Conservation (phyloP, 2,329 filamentous ascomycete species). For the Onygenales sp. region DNA sequence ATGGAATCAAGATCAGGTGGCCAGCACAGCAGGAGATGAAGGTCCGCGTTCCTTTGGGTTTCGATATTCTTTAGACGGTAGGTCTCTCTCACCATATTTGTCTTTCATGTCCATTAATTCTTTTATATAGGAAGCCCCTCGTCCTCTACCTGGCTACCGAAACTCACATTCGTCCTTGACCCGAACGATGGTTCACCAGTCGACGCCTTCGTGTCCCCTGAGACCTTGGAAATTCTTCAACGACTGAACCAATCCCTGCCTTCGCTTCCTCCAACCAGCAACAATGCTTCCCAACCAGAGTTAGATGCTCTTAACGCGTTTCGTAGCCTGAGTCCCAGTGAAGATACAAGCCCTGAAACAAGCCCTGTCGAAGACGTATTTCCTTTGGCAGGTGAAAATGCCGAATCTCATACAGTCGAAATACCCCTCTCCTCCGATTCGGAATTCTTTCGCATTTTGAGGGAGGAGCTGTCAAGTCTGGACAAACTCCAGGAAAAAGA, state of each 20-base stretch:
- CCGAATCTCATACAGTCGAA: slow-evolving; percentile 46
- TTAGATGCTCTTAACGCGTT: not conserved
- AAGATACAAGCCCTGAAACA: not conserved
- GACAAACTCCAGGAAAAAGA: slow-evolving; percentile 60
- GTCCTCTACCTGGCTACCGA: slow-evolving; percentile 49
- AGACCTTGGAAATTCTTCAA: slow-evolving; percentile 55
- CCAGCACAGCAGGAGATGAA: not conserved
- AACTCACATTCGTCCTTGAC: slow-evolving; percentile 60
- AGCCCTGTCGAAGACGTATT: not conserved
- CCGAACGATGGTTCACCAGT: slow-evolving; percentile 57
- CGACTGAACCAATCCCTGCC: slow-evolving; percentile 40
- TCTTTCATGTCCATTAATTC: slow-evolving; percentile 1
- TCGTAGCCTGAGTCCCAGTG: not conserved
- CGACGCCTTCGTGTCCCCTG: slow-evolving; percentile 57
- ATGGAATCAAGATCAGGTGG: slow-evolving; percentile 31
- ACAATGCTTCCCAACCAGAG: not conserved
- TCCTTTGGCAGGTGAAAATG: not conserved
- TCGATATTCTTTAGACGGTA: slow-evolving; percentile 4
- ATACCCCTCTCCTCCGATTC: slow-evolving; percentile 67
- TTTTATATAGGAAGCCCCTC: slow-evolving; percentile 24
- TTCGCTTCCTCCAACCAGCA: not conserved
- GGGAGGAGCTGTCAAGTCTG: slow-evolving; percentile 59
- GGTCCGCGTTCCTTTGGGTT: slow-evolving; percentile 1
- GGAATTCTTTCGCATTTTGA: slow-evolving; percentile 70
- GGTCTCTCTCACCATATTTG: slow-evolving; percentile 1